phyloP scores from a whole-genome alignment of 2,329 filamentous ascomycete genomes.

The Colletotrichum lupini region DNA sequence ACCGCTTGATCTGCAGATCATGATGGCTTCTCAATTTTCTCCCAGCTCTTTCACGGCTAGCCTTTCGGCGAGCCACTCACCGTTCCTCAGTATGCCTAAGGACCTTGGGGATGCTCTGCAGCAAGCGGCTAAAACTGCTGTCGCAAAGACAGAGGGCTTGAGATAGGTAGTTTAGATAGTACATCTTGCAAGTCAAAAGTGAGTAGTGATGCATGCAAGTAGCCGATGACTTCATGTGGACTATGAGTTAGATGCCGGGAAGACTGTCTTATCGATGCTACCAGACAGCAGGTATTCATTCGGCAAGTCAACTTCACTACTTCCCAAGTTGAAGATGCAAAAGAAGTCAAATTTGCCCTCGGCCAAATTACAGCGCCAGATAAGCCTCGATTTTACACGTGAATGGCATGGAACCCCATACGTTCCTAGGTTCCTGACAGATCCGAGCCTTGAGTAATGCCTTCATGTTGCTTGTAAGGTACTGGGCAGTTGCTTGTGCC shows the following conservation, averaged over 20 bases:
- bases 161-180: neutral
- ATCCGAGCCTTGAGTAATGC: neutral
- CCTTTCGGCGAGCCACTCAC: constrained; percentile 13
- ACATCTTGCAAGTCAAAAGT: neutral
- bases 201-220: neutral
- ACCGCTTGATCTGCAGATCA: constrained; percentile 33
- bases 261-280: too few relatives aligned
- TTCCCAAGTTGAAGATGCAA: too few relatives aligned
- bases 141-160: constrained; percentile 1
- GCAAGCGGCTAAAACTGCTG: neutral
- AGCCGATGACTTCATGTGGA: too few relatives aligned
- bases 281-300: too few relatives aligned
- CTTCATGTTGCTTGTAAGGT: neutral
- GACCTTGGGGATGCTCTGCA: constrained; percentile 9
- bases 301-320: too few relatives aligned
- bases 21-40: constrained; percentile 41
- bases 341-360: too few relatives aligned
- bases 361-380: neutral
- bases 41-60: constrained; percentile 35
- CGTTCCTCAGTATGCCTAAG: constrained; percentile 23
- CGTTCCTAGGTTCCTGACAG: neutral
- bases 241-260: too few relatives aligned
- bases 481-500: neutral
- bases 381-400: neutral
- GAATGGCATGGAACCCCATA: neutral